Evolutionary conservation across 2,329 filamentous ascomycete genomes (phyloP), one percentile per base, ranked within the genome.

Genomic region (Pyricularia sp.): DNA sequence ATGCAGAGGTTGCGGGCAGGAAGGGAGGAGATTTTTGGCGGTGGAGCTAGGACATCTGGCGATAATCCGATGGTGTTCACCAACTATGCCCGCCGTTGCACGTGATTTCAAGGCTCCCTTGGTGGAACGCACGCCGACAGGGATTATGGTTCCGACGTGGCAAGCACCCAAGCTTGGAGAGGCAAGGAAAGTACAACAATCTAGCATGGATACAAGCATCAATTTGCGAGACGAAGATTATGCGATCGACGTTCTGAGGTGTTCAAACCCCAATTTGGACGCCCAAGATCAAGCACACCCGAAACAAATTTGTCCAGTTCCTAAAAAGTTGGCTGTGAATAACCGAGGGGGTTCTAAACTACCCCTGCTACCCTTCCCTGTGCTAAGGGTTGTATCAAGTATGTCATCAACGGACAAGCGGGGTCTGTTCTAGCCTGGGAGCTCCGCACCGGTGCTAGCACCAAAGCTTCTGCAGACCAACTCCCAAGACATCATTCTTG

Each of bases 1-100:
- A 59, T 49, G 40, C 40, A 59, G 55, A 19, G 55, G 55, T 59
- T 59, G 55, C 16, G 55, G 55, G 55, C 26, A 59, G 12, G 53
- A 26, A 59, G 55, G 24, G 24, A 28, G 55, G 26, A 59, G 55
- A 28, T 59, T 59, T 59, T 59, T 28, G 55, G 55, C 55, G 55
- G 55, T 59, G 55, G 55, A 59, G 55, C 55, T 59, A n/a, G 55
- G 26, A 59, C 24, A 59, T 59, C 55, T 59, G 55, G 55, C 55
- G 55, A 59, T 59, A 59, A 59, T 59, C 55, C 55, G 55, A 59
- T 59, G 55, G 55, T 59, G 55, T 59, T 59, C 55, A 59, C 55
- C 55, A 59, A 59, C 26, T 59, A 28, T 28, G 55, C 55, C 55
- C 55, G 55, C 55, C 55, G 55, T 28, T 10, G 55, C 55, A 59